Percentiles rank a stretch among this genome's conserved stretches.
Conservation (phyloP, 129 eudicot genomes). For the Apium graveolens region DNA sequence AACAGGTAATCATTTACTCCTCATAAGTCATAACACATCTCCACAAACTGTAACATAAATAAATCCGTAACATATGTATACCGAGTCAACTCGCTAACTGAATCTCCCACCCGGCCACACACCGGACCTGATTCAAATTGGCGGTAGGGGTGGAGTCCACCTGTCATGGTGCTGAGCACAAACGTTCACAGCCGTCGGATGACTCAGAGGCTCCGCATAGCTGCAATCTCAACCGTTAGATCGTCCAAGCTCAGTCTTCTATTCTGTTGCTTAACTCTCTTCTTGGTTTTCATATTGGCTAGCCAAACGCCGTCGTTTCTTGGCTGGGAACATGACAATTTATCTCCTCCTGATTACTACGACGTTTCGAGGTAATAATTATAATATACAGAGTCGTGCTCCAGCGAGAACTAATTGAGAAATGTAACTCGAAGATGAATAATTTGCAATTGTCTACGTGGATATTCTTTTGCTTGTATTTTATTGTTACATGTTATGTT, state of each 20-base stretch:
- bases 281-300: slow-evolving; percentile 42
- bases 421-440: too few relatives aligned
- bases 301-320: slow-evolving; percentile 46
- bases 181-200: slow-evolving; percentile 52
- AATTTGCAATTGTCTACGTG: background rate
- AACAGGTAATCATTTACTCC: background rate
- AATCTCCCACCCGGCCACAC: background rate
- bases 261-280: slow-evolving; percentile 39
- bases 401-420: too few relatives aligned
- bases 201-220: slow-evolving; percentile 51
- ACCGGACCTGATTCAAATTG: background rate
- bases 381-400: too few relatives aligned
- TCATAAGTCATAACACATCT: too few relatives aligned
- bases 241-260: slow-evolving; percentile 54
- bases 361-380: slow-evolving; percentile 33
- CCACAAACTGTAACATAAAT: background rate
- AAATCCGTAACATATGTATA: background rate
- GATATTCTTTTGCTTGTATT: background rate
- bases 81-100: slow-evolving; percentile 8
- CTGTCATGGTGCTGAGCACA: slow-evolving; percentile 37
- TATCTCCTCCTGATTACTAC: slow-evolving; percentile 25
- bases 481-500: background rate
- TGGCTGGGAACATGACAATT: slow-evolving; percentile 40
- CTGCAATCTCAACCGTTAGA: slow-evolving; percentile 51
- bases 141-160: slow-evolving; percentile 4